Base-by-base conservation (phyloP, 2,329 filamentous ascomycete species). In the Aspergillus tubingensis region DNA sequence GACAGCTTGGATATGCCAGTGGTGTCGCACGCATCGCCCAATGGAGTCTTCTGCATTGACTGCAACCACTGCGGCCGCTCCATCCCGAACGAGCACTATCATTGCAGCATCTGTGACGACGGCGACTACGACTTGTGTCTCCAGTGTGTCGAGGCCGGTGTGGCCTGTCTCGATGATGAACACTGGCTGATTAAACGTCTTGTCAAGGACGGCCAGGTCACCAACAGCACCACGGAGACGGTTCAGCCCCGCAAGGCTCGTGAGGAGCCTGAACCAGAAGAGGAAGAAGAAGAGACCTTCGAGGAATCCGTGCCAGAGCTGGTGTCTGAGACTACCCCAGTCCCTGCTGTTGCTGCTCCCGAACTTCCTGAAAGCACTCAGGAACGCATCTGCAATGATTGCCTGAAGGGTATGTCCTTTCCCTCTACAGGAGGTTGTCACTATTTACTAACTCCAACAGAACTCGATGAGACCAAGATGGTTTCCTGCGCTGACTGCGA, bases 141-240 rank as follows among this genome's bases (percentile, higher is more conserved):
- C 65, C 77, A 81, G 5, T 99, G 95, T 71, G 86, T 97, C 51
- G 84, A 88, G 53, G 80, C 83, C 44, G 93, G 93, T 64, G 83
- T 90, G 60, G 85, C 90, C 43, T 99, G 96, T 81, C 85, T 88
- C 64, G 88, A 88, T 59, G 85, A 88, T 30, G 85, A 87, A 64
- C 95, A 99, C 79, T 97, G 92, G 93, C 83, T 99, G 77, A 94
- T 98, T 76, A 97, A 96, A 85, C 89, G 95, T 60, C 87, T 86
- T 64, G 86, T 96, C 63, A 83, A 88, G 70, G 85, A 92, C 61
- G 94, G 93, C 54, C 83, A 86, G 65, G 88, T 97, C 59, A 85
- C 91, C 66, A 91, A 87, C 77, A 97, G 93, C 82, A 91, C 86
- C 21, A 97, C 93, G 1, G 91, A 96, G 78, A 90, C 84, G 23